Evolutionary conservation across 495 filamentous ascomycete genomes (phyloP), one percentile per base, ranked within the genome.

Genomic region (Penicillium waksmanii): DNA sequence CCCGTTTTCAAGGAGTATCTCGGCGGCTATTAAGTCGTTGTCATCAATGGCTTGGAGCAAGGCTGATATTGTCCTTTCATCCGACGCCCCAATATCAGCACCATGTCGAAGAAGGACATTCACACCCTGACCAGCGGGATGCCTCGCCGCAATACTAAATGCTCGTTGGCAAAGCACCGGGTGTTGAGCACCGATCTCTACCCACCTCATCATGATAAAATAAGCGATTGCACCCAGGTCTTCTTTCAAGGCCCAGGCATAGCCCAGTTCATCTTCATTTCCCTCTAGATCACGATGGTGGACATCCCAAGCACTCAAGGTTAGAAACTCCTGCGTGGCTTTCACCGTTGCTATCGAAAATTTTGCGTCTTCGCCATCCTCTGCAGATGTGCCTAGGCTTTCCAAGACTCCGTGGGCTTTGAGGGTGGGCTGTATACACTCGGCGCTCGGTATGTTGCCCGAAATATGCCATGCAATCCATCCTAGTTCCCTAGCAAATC

Each of bases 381-480:
- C 56, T 0, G 15, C 3, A 25, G 21, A 9, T 1, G 49, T 8
- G 1, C 27, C 15, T 5, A 63, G 52, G 11, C 35, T 13, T 8
- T 52, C 59, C 1, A 43, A 19, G 3, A 42, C 38, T 1, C 65
- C 56, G 2, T 65, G 23, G 0, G 33, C 34, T 8, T 66, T 51
- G 15, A 73, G 17, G 0, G 8, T 0, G 2, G 23, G 5, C 13
- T 62, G 57, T 8, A 71, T 52, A 3, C 53, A 48, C 6, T 62
- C 18, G 11, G 34, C 27, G 3, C 63, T 51, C 1, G 18, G 21
- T 0, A 53, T 15, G 10, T 53, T 66, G 2, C 52, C 51, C 3
- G 62, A 57, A 11, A 73, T 64, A 23, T 65, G 58, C 72, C 70
- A 73, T 3, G 62, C 50, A 1, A 71, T 38, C 73, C 73, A 77